Evolutionary conservation across 495 filamentous ascomycete species (phyloP).

Genomic region (Penicillium paradoxum): DNA sequence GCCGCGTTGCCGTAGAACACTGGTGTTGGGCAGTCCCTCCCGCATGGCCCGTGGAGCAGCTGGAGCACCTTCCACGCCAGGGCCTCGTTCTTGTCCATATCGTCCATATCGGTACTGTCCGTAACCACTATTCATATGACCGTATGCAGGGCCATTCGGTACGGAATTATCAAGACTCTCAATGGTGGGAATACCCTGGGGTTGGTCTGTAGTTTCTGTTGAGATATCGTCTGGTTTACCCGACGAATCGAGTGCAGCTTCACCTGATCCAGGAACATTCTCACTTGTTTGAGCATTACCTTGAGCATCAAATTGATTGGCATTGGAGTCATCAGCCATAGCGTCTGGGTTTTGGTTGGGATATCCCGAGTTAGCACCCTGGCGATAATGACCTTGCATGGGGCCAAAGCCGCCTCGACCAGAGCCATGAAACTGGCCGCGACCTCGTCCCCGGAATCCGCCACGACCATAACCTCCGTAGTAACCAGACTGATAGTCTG

Average conservation of each 20-base stretch:
- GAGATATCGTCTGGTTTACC: constrained; percentile 12
- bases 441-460: constrained; percentile 62
- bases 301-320: background rate
- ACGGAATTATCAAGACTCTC: constrained; percentile 37
- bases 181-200: constrained; percentile 44
- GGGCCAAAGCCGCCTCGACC: constrained; percentile 50
- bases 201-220: constrained; percentile 26
- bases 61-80: constrained; percentile 74
- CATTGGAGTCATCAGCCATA: background rate
- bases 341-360: constrained; percentile 28
- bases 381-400: constrained; percentile 30
- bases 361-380: constrained; percentile 35
- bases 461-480: constrained; percentile 51
- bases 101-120: constrained; percentile 30
- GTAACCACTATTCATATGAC: constrained; percentile 21
- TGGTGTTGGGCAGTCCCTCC: constrained; percentile 75
- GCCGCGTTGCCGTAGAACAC: constrained; percentile 45
- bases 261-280: constrained; percentile 1
- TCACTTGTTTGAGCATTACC: constrained; percentile 4
- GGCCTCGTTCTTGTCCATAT: constrained; percentile 43
- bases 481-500: constrained; percentile 62
- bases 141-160: constrained; percentile 2
- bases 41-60: constrained; percentile 92
- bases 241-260: constrained; percentile 13
- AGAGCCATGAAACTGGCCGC: constrained; percentile 49